Evolutionary conservation across 768 basidiomycete species (phyloP).

Genomic region (Sistotremastrum suecicum): DNA sequence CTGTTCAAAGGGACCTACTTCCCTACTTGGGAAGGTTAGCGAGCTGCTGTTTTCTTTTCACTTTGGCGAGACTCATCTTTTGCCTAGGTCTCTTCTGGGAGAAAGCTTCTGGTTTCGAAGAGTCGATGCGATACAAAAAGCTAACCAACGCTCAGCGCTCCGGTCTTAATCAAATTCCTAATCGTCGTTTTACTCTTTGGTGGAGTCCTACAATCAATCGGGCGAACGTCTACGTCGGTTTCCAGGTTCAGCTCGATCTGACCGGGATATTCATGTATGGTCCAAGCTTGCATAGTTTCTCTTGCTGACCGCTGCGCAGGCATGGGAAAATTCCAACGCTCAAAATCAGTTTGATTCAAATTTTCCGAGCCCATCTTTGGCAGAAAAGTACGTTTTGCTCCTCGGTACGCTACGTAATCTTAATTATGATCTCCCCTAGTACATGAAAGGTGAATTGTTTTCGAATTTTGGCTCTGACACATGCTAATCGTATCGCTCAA

Average conservation of each 20-base stretch:
- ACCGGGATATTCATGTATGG: slow-evolving; percentile 82
- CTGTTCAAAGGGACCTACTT: slow-evolving; percentile 97
- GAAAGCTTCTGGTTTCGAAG: slow-evolving; percentile 94
- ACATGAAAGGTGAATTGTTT: slow-evolving; percentile 3
- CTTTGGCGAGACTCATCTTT: slow-evolving; percentile 3
- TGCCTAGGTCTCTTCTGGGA: slow-evolving; percentile 82
- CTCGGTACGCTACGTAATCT: neutral
- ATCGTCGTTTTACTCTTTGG: slow-evolving; percentile 98
- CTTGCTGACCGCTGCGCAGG: slow-evolving; percentile 26
- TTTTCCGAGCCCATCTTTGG: slow-evolving; percentile 99
- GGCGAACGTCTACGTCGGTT: slow-evolving; percentile 98
- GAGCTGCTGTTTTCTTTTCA: neutral
- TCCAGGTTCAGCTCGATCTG: slow-evolving; percentile 97
- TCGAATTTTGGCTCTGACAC: neutral
- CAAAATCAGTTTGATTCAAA: slow-evolving; percentile 98
- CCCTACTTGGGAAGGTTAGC: slow-evolving; percentile 86
- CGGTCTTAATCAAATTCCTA: slow-evolving; percentile 95
- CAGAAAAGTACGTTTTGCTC: slow-evolving; percentile 73
- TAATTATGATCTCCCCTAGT: slow-evolving; percentile 11
- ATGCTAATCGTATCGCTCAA: slow-evolving; percentile 36
- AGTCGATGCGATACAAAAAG: slow-evolving; percentile 92
- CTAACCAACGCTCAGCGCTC: slow-evolving; percentile 97
- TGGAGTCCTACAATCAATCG: slow-evolving; percentile 99
- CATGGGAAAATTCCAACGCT: slow-evolving; percentile 97
- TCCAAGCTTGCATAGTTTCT: neutral